These are phyloP conservation scores for Ambrosiella beaveri DNA, from an alignment of 2,329 filamentous ascomycete species.

Conservation along the genomic window DNA sequence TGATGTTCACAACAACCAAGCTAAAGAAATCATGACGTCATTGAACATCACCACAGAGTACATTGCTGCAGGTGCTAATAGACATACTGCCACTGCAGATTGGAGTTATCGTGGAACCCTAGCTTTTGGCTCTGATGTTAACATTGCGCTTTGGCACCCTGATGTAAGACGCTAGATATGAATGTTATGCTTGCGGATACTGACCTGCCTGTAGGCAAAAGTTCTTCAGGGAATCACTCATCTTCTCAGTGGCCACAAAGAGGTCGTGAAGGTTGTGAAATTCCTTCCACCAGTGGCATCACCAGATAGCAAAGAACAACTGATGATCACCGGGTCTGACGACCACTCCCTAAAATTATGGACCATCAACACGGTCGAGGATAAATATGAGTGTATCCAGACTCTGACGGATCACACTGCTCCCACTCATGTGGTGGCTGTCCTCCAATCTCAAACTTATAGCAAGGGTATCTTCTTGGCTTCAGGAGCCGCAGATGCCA, in stretches of 20 bases:
- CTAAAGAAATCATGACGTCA: slow-evolving; percentile 15
- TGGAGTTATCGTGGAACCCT: slow-evolving; percentile 62
- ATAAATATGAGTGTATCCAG: slow-evolving; percentile 28
- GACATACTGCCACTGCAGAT: slow-evolving; percentile 77
- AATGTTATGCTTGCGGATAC: background rate
- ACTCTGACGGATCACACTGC: slow-evolving; percentile 46
- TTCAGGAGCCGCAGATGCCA: slow-evolving; percentile 68
- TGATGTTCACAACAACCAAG: background rate
- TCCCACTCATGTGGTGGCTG: slow-evolving; percentile 53
- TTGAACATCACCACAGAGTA: slow-evolving; percentile 28
- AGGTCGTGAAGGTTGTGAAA: slow-evolving; percentile 65
- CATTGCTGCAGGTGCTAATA: slow-evolving; percentile 69
- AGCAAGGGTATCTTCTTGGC: slow-evolving; percentile 37
- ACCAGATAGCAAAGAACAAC: slow-evolving; percentile 23
- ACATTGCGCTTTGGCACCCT: slow-evolving; percentile 78
- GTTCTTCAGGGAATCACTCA: slow-evolving; percentile 39
- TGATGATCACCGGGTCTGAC: slow-evolving; percentile 60
- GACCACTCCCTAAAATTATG: slow-evolving; percentile 67
- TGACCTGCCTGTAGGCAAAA: slow-evolving; percentile 19
- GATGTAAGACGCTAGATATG: slow-evolving; percentile 32
- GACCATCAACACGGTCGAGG: slow-evolving; percentile 19
- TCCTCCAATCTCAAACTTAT: slow-evolving; percentile 20
- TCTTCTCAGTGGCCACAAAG: slow-evolving; percentile 60
- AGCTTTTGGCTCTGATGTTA: slow-evolving; percentile 77
- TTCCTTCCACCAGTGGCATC: slow-evolving; percentile 41